Evolutionary conservation across 2,329 filamentous ascomycete species (phyloP).

Genomic region (Beauveria varroae): DNA sequence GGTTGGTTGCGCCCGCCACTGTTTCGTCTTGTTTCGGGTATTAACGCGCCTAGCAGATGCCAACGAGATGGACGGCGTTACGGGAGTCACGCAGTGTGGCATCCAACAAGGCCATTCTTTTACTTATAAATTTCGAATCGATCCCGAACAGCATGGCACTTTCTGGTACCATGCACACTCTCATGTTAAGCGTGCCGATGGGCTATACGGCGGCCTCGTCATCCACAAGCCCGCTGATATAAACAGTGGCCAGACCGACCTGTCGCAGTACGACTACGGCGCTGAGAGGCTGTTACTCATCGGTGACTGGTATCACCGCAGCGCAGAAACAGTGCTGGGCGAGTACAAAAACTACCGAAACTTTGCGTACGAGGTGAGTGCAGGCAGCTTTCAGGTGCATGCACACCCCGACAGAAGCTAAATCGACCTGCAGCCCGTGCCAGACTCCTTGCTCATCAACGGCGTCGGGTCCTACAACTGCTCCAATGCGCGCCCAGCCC

Average conservation of each 20-base stretch:
- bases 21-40: not conserved
- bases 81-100: slow-evolving; percentile 51
- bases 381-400: not conserved
- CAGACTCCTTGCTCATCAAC: slow-evolving; percentile 14
- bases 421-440: slow-evolving; percentile 1
- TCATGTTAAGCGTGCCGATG: slow-evolving; percentile 13
- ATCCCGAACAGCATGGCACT: slow-evolving; percentile 43
- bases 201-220: slow-evolving; percentile 13
- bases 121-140: slow-evolving; percentile 26
- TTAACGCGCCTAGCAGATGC: not conserved
- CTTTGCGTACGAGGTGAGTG: slow-evolving; percentile 13
- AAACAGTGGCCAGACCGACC: not conserved
- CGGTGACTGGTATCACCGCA: slow-evolving; percentile 14
- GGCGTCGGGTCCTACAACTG: slow-evolving; percentile 13
- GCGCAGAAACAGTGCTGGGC: slow-evolving; percentile 3
- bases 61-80: slow-evolving; percentile 53
- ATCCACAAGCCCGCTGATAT: slow-evolving; percentile 9
- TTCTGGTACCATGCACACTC: slow-evolving; percentile 40
- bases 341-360: slow-evolving; percentile 11
- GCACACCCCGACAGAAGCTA: not conserved
- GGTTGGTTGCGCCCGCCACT: slow-evolving; percentile 36
- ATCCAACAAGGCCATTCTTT: slow-evolving; percentile 49
- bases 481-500: not conserved
- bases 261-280: slow-evolving; percentile 9
- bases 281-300: slow-evolving; percentile 10